phyloP scores from a whole-genome alignment of 257 asterid genomes.

The Ajuga chamaepitys region DNA sequence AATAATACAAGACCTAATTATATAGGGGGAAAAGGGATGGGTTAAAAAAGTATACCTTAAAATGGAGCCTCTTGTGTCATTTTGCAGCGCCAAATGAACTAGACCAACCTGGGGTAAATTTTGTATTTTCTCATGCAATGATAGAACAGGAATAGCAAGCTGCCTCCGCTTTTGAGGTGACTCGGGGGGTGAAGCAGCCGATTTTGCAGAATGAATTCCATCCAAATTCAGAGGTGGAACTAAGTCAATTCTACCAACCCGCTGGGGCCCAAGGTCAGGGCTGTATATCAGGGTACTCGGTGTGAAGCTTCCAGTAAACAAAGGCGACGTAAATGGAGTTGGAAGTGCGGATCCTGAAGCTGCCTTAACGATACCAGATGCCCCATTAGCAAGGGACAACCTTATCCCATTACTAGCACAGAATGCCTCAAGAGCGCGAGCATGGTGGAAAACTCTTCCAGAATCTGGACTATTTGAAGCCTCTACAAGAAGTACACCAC shows the following conservation, averaged over 20 bases:
- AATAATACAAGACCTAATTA: not conserved
- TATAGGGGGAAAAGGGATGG: not conserved
- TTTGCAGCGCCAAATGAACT: constrained; percentile 87
- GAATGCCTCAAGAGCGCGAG: constrained; percentile 78
- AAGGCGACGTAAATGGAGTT: constrained; percentile 80
- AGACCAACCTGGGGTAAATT: constrained; percentile 91
- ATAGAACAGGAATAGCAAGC: constrained; percentile 48
- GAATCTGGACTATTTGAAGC: constrained; percentile 97
- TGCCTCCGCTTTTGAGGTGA: constrained; percentile 78
- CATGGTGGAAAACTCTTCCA: constrained; percentile 85
- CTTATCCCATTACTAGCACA: constrained; percentile 69
- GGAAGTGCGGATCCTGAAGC: constrained; percentile 55
- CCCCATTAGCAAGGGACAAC: constrained; percentile 46
- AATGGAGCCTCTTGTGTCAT: constrained; percentile 84
- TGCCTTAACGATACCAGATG: constrained; percentile 47
- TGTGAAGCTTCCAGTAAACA: constrained; percentile 97
- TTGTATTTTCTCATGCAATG: constrained; percentile 76
- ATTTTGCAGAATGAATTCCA: constrained; percentile 65
- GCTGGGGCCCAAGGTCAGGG: constrained; percentile 76
- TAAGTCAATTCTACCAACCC: constrained; percentile 67
- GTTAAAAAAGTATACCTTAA: constrained; percentile 43
- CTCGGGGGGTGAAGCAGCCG: constrained; percentile 64
- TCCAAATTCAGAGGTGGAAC: constrained; percentile 95
- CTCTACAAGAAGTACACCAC: constrained; percentile 80
- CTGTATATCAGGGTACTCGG: constrained; percentile 77